Conservation (phyloP, 1,284 basidiomycete species). For the Melampsora medusae region DNA sequence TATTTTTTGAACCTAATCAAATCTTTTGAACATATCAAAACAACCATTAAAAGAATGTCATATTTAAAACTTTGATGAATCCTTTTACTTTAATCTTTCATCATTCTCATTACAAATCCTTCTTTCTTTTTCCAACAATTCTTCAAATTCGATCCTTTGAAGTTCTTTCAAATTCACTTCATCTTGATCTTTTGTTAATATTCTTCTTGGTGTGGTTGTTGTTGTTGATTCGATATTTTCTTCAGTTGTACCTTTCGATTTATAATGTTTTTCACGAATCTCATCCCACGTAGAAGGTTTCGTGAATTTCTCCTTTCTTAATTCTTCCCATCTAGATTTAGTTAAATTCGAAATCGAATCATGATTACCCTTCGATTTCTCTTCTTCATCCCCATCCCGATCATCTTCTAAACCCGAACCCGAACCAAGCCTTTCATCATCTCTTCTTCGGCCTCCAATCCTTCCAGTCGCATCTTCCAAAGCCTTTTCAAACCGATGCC, state of each 20-base stretch:
- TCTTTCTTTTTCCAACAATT: conserved; percentile 1
- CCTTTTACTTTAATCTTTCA: neutral
- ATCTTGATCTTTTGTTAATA: neutral
- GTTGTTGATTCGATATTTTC: neutral
- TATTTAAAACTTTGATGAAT: no score
- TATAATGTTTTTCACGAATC: conserved; percentile 10
- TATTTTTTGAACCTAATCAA: no score
- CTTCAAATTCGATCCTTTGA: conserved; percentile 4
- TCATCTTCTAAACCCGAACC: neutral
- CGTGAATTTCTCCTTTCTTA: neutral
- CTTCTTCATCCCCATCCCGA: neutral
- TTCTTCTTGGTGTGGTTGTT: no score
- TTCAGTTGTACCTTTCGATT: neutral
- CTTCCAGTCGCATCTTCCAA: no score
- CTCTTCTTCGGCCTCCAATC: no score
- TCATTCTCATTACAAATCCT: neutral
- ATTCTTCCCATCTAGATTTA: conserved; percentile 26
- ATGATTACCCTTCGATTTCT: no score
- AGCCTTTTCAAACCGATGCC: no score
- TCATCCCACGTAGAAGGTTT: conserved; percentile 28
- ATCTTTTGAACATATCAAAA: no score
- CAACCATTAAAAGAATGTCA: no score
- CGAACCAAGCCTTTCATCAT: no score
- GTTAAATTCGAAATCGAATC: no score
- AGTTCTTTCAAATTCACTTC: neutral